A percentile compares a stretch with the other conserved stretches of the same genome.
Evolutionary conservation across 257 asterid species (phyloP).

Genomic region (Solanum medicagineum): DNA sequence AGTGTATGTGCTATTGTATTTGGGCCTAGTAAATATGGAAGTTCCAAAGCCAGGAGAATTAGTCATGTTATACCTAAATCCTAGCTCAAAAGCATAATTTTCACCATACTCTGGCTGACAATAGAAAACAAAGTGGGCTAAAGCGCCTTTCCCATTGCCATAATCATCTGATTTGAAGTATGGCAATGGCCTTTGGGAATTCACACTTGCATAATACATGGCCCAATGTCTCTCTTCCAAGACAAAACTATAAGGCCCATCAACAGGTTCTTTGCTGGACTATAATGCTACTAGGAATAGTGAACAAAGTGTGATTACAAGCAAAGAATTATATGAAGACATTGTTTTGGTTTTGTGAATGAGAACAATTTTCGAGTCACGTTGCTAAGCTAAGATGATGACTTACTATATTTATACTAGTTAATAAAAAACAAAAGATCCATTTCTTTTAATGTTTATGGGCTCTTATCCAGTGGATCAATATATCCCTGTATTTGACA

Average conservation of each 20-base stretch:
- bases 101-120: not conserved
- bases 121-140: conserved; percentile 16
- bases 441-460: not conserved
- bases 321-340: not conserved
- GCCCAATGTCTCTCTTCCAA: not conserved
- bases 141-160: conserved; percentile 8
- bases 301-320: not conserved
- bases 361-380: not conserved
- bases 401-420: not conserved
- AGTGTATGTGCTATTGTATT: conserved; percentile 25
- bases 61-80: conserved; percentile 11
- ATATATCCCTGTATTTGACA: not conserved
- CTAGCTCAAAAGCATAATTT: conserved; percentile 27
- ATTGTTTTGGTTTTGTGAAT: not conserved
- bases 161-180: not conserved
- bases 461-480: not conserved
- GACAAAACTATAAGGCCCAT: conserved; percentile 16
- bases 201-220: not conserved
- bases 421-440: not conserved
- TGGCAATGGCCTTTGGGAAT: not conserved
- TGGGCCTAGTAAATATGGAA: conserved; percentile 18
- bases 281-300: not conserved
- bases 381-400: not conserved
- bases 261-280: not conserved
- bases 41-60: not conserved